A percentile compares a stretch with the other conserved stretches of the same genome.
Evolutionary conservation across 176 grass and related monocot genomes (phyloP).

Genomic region (Aegilops sharonensis): DNA sequence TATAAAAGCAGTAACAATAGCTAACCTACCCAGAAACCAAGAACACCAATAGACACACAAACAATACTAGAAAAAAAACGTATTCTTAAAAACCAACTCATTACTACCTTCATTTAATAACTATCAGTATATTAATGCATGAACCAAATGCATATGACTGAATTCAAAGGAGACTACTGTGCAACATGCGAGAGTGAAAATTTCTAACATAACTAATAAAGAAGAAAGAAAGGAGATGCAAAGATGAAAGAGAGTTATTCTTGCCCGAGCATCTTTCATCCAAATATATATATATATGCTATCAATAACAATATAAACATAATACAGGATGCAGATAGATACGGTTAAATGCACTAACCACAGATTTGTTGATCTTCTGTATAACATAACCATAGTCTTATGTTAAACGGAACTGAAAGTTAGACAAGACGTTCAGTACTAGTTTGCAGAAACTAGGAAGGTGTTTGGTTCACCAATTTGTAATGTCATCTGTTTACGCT

Average conservation of each 20-base stretch:
- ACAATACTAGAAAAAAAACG: background rate
- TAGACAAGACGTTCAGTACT: background rate
- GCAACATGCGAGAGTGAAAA: background rate
- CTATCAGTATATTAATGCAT: background rate
- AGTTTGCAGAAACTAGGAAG: background rate
- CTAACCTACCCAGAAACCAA: constrained; percentile 8
- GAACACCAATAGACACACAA: background rate
- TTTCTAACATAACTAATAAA: background rate
- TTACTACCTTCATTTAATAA: background rate
- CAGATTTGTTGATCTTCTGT: background rate
- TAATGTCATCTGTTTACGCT: too few species aligned
- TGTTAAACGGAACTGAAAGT: background rate
- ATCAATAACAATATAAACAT: background rate
- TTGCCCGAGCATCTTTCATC: background rate
- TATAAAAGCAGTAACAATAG: background rate
- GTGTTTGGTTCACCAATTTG: too few species aligned
- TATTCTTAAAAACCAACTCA: background rate
- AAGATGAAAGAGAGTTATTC: background rate
- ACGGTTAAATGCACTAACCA: background rate
- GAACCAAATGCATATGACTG: background rate
- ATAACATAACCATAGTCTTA: background rate
- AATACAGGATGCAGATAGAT: background rate
- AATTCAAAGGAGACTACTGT: background rate
- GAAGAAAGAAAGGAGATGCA: background rate
- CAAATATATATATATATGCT: background rate